These are phyloP conservation scores for Phytophthora ohioensis DNA, from an alignment of 352 stramenopile genomes.

Conservation along the genomic window DNA sequence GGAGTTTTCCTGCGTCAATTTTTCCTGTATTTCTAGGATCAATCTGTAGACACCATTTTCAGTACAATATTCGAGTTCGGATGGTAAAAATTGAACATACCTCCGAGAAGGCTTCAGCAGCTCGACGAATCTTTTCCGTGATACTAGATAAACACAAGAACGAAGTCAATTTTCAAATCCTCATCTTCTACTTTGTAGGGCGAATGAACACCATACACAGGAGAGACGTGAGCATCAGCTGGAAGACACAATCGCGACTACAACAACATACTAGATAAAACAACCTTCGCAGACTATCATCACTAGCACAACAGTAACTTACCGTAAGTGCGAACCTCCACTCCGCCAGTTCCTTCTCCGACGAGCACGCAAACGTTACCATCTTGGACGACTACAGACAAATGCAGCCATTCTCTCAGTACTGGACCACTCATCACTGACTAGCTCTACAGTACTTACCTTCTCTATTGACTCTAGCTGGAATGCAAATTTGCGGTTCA, in stretches of 20 bases:
- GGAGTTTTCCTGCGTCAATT: slow-evolving; percentile 57
- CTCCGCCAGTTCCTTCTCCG: slow-evolving; percentile 63
- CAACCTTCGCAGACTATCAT: neutral
- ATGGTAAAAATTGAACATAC: slow-evolving; percentile 22
- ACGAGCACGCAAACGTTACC: slow-evolving; percentile 68
- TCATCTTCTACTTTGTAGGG: neutral
- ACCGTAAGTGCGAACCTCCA: slow-evolving; percentile 69
- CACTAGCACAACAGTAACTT: neutral
- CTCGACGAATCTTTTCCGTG: slow-evolving; percentile 60
- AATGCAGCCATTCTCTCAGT: neutral
- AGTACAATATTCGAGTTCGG: neutral
- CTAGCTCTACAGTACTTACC: slow-evolving; percentile 22
- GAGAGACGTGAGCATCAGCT: slow-evolving; percentile 26
- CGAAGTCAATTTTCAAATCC: neutral
- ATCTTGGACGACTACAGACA: slow-evolving; percentile 50
- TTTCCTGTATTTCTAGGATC: slow-evolving; percentile 51
- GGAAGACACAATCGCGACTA: slow-evolving; percentile 37
- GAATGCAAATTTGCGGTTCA: slow-evolving; percentile 72
- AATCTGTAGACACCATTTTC: slow-evolving; percentile 35
- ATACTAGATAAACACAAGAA: slow-evolving; percentile 36
- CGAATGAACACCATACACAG: slow-evolving; percentile 24
- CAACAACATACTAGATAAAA: neutral
- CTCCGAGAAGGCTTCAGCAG: slow-evolving; percentile 58
- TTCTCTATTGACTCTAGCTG: slow-evolving; percentile 65
- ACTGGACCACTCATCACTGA: neutral